Conservation (phyloP, 176 grass and related monocot species). For the Oryza brachyantha region DNA sequence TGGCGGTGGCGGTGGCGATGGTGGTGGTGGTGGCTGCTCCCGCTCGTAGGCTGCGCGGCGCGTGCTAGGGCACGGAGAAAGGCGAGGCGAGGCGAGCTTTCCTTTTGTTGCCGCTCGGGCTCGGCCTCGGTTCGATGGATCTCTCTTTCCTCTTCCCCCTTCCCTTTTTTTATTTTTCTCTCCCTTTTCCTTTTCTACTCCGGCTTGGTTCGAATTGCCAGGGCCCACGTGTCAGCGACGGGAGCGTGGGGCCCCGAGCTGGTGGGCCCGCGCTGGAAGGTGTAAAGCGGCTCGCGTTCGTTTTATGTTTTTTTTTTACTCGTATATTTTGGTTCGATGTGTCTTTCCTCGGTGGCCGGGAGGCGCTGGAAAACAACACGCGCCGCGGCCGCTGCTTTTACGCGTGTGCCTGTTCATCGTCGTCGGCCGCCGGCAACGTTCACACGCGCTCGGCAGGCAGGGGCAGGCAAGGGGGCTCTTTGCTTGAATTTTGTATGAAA, state of each 20-base stretch:
- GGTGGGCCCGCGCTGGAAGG: neutral
- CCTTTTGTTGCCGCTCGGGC: slow-evolving; percentile 19
- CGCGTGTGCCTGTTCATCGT: too few relatives aligned
- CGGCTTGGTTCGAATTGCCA: neutral
- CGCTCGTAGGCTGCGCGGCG: neutral
- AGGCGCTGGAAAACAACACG: neutral
- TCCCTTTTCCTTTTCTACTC: neutral
- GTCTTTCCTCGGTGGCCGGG: neutral
- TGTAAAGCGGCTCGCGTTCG: neutral
- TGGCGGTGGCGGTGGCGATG: too few relatives aligned
- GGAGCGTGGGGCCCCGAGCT: neutral
- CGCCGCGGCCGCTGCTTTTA: neutral
- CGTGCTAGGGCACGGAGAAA: slow-evolving; percentile 25
- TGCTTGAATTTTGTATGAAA: neutral
- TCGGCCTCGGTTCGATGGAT: neutral
- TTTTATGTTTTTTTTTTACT: too few relatives aligned
- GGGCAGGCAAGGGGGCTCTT: neutral
- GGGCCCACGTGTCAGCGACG: neutral
- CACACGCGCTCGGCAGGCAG: neutral
- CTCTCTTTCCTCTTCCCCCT: neutral
- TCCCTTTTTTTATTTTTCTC: neutral
- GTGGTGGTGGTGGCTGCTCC: too few relatives aligned
- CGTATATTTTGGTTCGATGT: neutral
- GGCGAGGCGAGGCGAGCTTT: slow-evolving; percentile 3
- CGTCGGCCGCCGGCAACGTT: too few relatives aligned